Evolutionary conservation across 768 basidiomycete genomes (phyloP), one percentile per base, ranked within the genome.

Genomic region (Rhodotorula kratochvilovae): DNA sequence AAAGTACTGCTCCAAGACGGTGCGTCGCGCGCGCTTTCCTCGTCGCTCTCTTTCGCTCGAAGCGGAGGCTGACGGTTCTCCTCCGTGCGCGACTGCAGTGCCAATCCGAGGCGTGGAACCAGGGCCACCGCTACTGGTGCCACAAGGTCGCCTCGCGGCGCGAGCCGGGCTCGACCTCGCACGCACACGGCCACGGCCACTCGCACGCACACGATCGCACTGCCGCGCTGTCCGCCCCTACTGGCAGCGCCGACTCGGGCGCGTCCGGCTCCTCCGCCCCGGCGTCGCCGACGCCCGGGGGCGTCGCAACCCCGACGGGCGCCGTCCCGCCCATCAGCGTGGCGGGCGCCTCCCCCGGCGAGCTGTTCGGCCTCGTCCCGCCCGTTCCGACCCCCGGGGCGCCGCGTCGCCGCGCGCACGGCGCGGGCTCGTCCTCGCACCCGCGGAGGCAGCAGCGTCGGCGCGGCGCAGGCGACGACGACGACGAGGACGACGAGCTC

Each of bases 1-100:
- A 17, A 99, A 99, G 80, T 99, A 98, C 80, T 98, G 96, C 77
- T 92, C 92, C 35, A 97, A 97, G 81, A 90, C 16, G 93, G 76
- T 98, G 94, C 78, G 65, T 63, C 29, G 1, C 31, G 21, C 19
- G 46, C 1, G 25, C 25, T 7, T 4, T 61, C 35, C 16, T 33
- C 19, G 36, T 31, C 16, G 0, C 29, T 53, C 19, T 16, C 7
- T 56, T 36, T 33, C 5, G 1, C 12, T 3, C 31, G 25, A 10
- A 42, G 17, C 27, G 36, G n/a, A 0, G 10, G 11, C 42, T 56
- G 53, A 33, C 48, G 39, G 13, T 39, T 2, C 36, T 27, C 31
- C 16, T 25, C 10, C 23, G 36, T 23, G 12, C 3, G 36, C 3
- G 43, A 50, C 29, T 31, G 61, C 70, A 48, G 50, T 97, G 95